phyloP scores from a whole-genome alignment of 2,329 filamentous ascomycete genomes.

The Hypoxylon sp. region DNA sequence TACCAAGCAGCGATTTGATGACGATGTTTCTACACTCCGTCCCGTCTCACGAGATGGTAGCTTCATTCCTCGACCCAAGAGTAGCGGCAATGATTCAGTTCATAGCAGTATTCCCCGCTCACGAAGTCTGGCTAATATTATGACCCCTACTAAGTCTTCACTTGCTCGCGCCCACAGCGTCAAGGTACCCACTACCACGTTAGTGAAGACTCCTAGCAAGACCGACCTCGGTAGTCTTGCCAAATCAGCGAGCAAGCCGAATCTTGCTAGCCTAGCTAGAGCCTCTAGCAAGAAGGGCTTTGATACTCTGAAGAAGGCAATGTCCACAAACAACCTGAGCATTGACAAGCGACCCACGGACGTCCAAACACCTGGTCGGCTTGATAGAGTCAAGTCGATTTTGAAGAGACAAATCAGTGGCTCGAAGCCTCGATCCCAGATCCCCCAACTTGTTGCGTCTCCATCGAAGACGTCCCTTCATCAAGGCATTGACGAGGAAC shows the following conservation, averaged over 20 bases:
- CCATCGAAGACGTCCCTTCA: constrained; percentile 65
- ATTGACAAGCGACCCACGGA: constrained; percentile 54
- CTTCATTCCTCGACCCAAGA: constrained; percentile 66
- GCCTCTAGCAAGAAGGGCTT: constrained; percentile 54
- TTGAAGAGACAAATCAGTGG: constrained; percentile 61
- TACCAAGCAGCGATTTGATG: constrained; percentile 74
- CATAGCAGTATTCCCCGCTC: constrained; percentile 58
- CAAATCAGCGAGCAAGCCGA: constrained; percentile 66
- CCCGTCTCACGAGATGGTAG: constrained; percentile 69
- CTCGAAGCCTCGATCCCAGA: constrained; percentile 62
- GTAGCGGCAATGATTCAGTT: constrained; percentile 58
- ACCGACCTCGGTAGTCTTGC: constrained; percentile 58
- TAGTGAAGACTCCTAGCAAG: constrained; percentile 70
- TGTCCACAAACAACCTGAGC: constrained; percentile 63
- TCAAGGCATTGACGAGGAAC: constrained; percentile 64
- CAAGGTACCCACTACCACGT: constrained; percentile 68
- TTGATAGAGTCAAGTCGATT: constrained; percentile 73
- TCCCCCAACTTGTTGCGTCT: constrained; percentile 61
- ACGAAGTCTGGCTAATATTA: constrained; percentile 70
- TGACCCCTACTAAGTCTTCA: constrained; percentile 85
- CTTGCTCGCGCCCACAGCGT: constrained; percentile 72
- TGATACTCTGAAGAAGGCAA: constrained; percentile 64
- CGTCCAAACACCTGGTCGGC: constrained; percentile 65
- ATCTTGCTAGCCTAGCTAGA: constrained; percentile 53
- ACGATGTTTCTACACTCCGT: constrained; percentile 78